These are phyloP conservation scores for Micromonas pusilla DNA, from an alignment of 139 green algal species.

Conservation along the genomic window DNA sequence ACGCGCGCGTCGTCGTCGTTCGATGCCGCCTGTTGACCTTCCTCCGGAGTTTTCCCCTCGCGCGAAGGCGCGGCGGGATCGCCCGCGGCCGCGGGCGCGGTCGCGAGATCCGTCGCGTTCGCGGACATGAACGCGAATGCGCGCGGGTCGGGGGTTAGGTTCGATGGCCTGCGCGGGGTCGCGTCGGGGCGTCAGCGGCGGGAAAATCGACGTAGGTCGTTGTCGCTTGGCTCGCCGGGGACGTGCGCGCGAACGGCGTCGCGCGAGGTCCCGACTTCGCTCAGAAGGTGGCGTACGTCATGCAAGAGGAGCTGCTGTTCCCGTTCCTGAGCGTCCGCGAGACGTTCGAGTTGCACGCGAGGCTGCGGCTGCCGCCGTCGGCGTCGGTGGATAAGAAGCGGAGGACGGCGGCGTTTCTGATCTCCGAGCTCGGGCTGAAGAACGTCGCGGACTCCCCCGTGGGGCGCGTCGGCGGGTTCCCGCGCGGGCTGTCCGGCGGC, in stretches of 20 bases:
- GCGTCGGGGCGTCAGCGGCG: too few species aligned
- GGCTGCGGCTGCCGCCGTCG: slow-evolving; percentile 43
- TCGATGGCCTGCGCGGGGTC: too few species aligned
- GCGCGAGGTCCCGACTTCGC: slow-evolving; percentile 30
- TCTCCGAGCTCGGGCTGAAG: slow-evolving; percentile 43
- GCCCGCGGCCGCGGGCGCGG: too few species aligned
- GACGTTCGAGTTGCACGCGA: slow-evolving; percentile 57
- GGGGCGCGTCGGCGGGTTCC: slow-evolving; percentile 27
- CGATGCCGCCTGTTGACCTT: too few species aligned
- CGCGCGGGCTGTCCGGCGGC: slow-evolving; percentile 62
- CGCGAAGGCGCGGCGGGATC: too few species aligned
- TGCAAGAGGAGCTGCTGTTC: slow-evolving; percentile 29
- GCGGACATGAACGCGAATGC: too few species aligned
- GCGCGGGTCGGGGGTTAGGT: too few species aligned
- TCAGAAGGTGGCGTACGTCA: slow-evolving; percentile 38
- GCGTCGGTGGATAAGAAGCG: slow-evolving; percentile 30
- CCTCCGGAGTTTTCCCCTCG: too few species aligned
- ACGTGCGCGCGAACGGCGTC: slow-evolving; percentile 37
- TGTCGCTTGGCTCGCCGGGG: slow-evolving; percentile 8
- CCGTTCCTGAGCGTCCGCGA: slow-evolving; percentile 40
- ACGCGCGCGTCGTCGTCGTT: too few species aligned
- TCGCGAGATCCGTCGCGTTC: too few species aligned
- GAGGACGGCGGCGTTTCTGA: slow-evolving; percentile 28
- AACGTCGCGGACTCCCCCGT: slow-evolving; percentile 43
- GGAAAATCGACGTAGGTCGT: too few species aligned